Conservation (phyloP, 176 grass and related monocot genomes). For the Carex cristatella region DNA sequence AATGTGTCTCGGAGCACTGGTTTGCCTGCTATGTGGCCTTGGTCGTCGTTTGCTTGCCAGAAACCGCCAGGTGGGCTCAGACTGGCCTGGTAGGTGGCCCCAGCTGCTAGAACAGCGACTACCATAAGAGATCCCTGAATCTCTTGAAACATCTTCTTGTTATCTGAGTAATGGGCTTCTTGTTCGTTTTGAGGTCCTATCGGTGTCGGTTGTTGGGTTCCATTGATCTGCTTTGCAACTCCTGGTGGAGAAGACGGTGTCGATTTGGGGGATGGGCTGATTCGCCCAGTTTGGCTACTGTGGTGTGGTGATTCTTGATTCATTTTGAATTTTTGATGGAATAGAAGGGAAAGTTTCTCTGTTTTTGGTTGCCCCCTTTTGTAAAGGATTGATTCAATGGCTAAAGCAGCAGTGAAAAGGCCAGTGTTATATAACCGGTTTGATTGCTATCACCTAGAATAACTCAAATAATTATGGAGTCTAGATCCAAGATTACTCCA, state of each 20-base stretch:
- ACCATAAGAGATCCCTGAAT: conserved; percentile 25
- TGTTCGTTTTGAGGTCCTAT: neutral
- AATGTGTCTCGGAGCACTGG: conserved; percentile 23
- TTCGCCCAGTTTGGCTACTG: neutral
- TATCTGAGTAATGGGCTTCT: neutral
- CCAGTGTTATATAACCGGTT: neutral
- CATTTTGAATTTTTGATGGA: neutral
- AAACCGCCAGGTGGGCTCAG: conserved; percentile 33
- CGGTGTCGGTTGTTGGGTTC: neutral
- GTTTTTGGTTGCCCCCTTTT: neutral
- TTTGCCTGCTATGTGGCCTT: conserved; percentile 24
- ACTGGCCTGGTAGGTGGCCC: conserved; percentile 41
- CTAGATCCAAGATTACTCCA: neutral
- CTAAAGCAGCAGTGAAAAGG: neutral
- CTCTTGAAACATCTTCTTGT: neutral
- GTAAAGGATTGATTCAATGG: neutral
- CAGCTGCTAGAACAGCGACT: conserved; percentile 32
- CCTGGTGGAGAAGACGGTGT: too few relatives aligned
- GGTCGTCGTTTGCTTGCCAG: neutral
- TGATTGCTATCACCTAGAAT: neutral
- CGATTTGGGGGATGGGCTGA: neutral
- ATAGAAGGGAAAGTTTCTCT: neutral
- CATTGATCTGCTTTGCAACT: neutral
- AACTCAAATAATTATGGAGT: neutral
- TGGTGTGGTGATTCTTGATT: neutral